These are phyloP conservation scores for Pseudogymnoascus sp. DNA, from an alignment of 2,329 filamentous ascomycete species.

Conservation along the genomic window DNA sequence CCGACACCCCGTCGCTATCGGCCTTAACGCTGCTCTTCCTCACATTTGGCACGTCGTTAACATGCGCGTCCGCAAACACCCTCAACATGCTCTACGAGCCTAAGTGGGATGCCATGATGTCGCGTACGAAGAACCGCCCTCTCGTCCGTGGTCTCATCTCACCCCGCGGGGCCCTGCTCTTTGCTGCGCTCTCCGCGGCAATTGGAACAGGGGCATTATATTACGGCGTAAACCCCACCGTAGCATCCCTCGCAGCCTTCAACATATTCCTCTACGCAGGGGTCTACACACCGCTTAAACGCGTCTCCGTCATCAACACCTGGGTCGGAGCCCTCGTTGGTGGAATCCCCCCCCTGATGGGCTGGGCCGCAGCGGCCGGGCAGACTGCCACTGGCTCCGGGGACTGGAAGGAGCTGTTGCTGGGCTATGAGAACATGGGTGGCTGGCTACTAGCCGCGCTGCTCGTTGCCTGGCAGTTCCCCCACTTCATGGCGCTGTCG, in stretches of 20 bases:
- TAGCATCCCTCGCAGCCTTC: constrained; percentile 70
- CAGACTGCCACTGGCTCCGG: constrained; percentile 71
- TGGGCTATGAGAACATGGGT: constrained; percentile 60
- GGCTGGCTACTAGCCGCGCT: constrained; percentile 83
- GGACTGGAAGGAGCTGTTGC: constrained; percentile 68
- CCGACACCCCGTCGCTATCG: constrained; percentile 67
- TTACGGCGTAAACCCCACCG: constrained; percentile 88
- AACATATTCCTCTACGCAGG: constrained; percentile 90
- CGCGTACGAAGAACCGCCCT: constrained; percentile 81
- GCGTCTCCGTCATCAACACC: constrained; percentile 77
- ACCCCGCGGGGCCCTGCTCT: constrained; percentile 60
- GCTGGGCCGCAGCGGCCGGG: constrained; percentile 90
- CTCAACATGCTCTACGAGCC: constrained; percentile 97
- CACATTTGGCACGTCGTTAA: constrained; percentile 78
- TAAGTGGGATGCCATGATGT: constrained; percentile 84
- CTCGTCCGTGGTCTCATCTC: constrained; percentile 75
- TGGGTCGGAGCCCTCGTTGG: constrained; percentile 93
- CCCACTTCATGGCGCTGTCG: constrained; percentile 92
- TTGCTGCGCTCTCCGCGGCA: constrained; percentile 65
- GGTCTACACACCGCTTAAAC: constrained; percentile 87
- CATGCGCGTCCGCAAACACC: constrained; percentile 84
- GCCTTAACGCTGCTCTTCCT: constrained; percentile 89
- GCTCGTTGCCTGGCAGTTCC: constrained; percentile 94
- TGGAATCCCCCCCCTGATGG: constrained; percentile 92
- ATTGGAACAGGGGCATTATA: constrained; percentile 67